Evolutionary conservation across 176 grass and related monocot species (phyloP).

Genomic region (Phragmites australis): DNA sequence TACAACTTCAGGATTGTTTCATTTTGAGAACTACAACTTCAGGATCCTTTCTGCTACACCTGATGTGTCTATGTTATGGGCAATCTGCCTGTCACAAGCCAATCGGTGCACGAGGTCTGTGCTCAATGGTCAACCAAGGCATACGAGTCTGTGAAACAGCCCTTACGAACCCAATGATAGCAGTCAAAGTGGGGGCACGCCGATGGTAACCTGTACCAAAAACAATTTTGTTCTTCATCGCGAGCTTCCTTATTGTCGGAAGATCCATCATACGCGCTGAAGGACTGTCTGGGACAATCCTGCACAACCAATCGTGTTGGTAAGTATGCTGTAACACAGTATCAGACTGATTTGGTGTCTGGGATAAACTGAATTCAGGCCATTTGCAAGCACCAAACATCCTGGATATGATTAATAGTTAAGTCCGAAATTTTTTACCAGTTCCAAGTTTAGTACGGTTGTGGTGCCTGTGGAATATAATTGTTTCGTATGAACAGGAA

Average conservation of each 20-base stretch:
- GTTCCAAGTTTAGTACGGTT: neutral
- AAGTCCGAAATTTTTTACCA: neutral
- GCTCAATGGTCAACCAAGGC: constrained; percentile 73
- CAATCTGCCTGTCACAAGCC: constrained; percentile 42
- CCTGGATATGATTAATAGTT: neutral
- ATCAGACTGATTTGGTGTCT: neutral
- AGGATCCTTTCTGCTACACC: neutral
- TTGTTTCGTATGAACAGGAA: neutral
- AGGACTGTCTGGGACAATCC: constrained; percentile 75
- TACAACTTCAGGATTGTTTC: neutral
- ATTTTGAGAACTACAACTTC: neutral
- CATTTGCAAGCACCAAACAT: neutral
- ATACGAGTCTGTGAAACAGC: constrained; percentile 81
- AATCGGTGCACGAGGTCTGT: constrained; percentile 73
- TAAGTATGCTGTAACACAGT: neutral
- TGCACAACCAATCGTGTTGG: constrained; percentile 24
- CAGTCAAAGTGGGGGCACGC: constrained; percentile 80
- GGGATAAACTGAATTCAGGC: neutral
- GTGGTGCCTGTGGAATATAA: neutral
- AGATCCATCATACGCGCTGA: constrained; percentile 72
- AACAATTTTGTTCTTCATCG: constrained; percentile 75
- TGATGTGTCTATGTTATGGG: neutral
- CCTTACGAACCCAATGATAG: constrained; percentile 76
- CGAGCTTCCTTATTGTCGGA: constrained; percentile 79
- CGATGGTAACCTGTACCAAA: constrained; percentile 90